Evolutionary conservation across 805 yeast species (phyloP), one percentile per base, ranked within the genome.

Genomic region (Starmera amethionina): DNA sequence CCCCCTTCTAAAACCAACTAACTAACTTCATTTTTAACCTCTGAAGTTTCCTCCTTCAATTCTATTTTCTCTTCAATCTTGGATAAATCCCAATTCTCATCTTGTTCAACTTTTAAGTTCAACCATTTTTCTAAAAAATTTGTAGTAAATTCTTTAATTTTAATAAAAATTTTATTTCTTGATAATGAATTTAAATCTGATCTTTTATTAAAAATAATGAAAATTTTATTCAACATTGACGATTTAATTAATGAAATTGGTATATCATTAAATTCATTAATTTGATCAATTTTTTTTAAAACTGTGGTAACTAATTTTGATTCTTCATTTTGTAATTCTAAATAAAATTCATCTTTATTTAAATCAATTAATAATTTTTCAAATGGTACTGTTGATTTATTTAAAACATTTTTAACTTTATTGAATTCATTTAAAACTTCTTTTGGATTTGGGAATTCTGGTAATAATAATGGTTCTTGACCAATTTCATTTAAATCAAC

Each of bases 181-280:
- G 27, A 22, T 22, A 22, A 22, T 22, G 46, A 33, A 2, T 32
- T 30, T 32, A 47, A 28, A 41, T 65, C 67, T 2, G 70, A 69
- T 43, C 64, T 64, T 38, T 52, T 63, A 41, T 67, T 47, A 9
- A 65, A 48, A 16, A 52, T 48, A 19, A 55, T 45, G 16, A 67
- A 41, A 5, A 66, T 46, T 32, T 59, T 64, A 31, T 52, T 52
- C 9, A 67, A 36, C 14, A 59, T 60, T 1, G 61, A 46, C 3
- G 59, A 47, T 33, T 54, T 55, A 11, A 67, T 37, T 16, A 59
- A 45, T 1, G 69, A 52, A 34, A 48, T 46, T 19, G 65, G 58
- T 33, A 55, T 51, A 13, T 34, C 40, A n/a, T 47, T 46, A 30
- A 48, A 32, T 3, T 45, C 41, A 25, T 50, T 42, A 19, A 65